Base-by-base conservation (phyloP, 2,329 filamentous ascomycete species). In the Cercospora sp. region DNA sequence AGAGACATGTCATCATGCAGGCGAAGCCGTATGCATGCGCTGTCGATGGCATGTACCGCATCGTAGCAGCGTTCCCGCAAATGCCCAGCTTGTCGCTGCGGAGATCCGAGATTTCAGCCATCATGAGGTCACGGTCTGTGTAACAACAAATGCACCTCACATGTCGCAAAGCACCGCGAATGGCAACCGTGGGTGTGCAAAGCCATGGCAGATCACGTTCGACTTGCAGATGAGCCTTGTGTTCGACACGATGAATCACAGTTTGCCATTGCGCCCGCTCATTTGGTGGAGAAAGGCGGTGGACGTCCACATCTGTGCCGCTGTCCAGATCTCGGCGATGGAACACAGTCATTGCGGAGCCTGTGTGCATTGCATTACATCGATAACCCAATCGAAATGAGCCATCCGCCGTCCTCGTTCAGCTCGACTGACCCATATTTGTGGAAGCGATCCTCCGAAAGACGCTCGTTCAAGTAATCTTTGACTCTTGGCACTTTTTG, bases 81-180 rank as follows among this genome's bases (percentile, higher is more conserved):
- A 28, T 53, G 23, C 23, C 23, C 23, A 55, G 48, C 48, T 28
- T 30, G 30, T 18, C 16, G 28, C 55, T 59, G 55, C 55, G 55
- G 55, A 59, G 55, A 59, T 59, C 55, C 55, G 55, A 59, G 18
- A 59, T 59, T n/a, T 36, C 55, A 59, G 31, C 20, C 55, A 18
- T 36, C 28, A 36, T 59, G 16, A 36, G 31, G 30, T 33, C 55
- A 59, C 55, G 1, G 3, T 0, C 2, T 36, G 55, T 23, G 55
- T 59, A n/a, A 20, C 55, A 36, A 3, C 7, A 2, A 36, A 3
- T 8, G 1, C 55, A 58, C 31, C 2, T 31, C 31, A 4, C 13
- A 23, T 3, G 1, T 23, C 13, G 28, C 30, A 1, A 3, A 18
- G 10, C 16, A 12, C 13, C 18, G 30, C 3, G 8, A 1, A 36